Conservation (phyloP, 2,329 filamentous ascomycete species). For the Acrodontium crateriforme region DNA sequence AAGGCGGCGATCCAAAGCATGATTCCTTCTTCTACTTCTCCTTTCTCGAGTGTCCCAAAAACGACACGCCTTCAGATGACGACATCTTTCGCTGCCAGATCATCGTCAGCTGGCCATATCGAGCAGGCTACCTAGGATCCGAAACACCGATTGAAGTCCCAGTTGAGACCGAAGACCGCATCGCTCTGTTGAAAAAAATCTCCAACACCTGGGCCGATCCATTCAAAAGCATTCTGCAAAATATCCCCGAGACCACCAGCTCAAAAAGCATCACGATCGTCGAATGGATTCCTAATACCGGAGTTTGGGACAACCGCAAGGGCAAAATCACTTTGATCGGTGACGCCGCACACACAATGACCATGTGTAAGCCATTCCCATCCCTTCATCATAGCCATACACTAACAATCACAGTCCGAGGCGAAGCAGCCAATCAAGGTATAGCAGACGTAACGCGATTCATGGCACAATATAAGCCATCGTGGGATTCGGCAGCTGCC, state of each 20-base stretch:
- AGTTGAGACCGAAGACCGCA: too few species aligned
- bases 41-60: conserved; percentile 3
- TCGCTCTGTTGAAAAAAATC: too few species aligned
- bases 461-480: too few species aligned
- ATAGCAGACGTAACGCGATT: too few species aligned
- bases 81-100: conserved; percentile 5
- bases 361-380: too few species aligned
- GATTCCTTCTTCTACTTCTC: conserved; percentile 4
- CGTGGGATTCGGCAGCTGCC: too few species aligned
- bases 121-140: conserved; percentile 5
- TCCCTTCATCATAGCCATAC: too few species aligned
- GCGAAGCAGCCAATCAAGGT: too few species aligned
- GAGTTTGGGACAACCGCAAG: conserved; percentile 4
- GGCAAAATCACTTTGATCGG: conserved; percentile 8
- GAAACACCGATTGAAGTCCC: too few species aligned
- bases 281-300: conserved; percentile 6
- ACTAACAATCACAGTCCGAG: too few species aligned
- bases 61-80: conserved; percentile 5
- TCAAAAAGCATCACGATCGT: conserved; percentile 5
- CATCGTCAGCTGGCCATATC: conserved; percentile 4
- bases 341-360: conserved; percentile 9
- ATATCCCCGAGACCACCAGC: conserved; percentile 3
- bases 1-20: conserved; percentile 1
- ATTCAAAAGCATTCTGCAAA: conserved; percentile 4
- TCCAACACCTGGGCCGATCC: conserved; percentile 7